Percentiles rank a stretch among this genome's conserved stretches.
These are phyloP conservation scores for Starmerella floricola DNA, from an alignment of 805 yeast genomes.

Conservation along the genomic window DNA sequence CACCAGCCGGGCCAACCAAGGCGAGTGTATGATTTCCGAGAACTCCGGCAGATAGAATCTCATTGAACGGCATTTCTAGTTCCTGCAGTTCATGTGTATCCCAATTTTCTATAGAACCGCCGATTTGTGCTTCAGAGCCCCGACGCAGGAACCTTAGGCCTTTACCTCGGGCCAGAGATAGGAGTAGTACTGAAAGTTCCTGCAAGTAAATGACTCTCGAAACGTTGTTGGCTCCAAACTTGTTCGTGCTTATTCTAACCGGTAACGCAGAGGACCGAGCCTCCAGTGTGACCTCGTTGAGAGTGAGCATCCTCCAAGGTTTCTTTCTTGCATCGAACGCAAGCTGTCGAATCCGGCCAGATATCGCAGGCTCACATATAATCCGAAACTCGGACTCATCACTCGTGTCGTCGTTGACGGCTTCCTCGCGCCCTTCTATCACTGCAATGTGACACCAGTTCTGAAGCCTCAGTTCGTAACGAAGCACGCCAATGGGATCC, in stretches of 20 bases:
- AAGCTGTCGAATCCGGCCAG: conserved; percentile 1
- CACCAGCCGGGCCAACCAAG: neutral
- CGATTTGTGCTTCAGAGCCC: neutral
- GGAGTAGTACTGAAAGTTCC: neutral
- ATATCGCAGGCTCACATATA: neutral
- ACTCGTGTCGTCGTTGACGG: neutral
- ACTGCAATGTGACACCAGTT: too few species aligned
- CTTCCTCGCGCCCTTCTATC: too few species aligned
- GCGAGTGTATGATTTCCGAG: conserved; percentile 1
- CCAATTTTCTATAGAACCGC: too few species aligned
- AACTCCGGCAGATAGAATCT: too few species aligned
- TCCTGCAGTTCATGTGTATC: too few species aligned
- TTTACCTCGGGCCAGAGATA: neutral
- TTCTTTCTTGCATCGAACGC: conserved; percentile 8
- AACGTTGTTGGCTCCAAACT: neutral
- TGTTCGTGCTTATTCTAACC: neutral
- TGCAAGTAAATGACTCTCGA: neutral
- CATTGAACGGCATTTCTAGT: neutral
- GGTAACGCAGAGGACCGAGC: neutral
- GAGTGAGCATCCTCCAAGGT: conserved; percentile 6
- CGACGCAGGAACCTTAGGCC: neutral
- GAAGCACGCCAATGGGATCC: neutral
- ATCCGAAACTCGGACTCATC: too few species aligned
- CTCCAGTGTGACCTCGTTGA: neutral
- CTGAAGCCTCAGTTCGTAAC: too few species aligned